Percentiles rank a stretch among this genome's conserved stretches.
phyloP scores from a whole-genome alignment of 2,329 filamentous ascomycete genomes.

The Elsinoe ampelina region DNA sequence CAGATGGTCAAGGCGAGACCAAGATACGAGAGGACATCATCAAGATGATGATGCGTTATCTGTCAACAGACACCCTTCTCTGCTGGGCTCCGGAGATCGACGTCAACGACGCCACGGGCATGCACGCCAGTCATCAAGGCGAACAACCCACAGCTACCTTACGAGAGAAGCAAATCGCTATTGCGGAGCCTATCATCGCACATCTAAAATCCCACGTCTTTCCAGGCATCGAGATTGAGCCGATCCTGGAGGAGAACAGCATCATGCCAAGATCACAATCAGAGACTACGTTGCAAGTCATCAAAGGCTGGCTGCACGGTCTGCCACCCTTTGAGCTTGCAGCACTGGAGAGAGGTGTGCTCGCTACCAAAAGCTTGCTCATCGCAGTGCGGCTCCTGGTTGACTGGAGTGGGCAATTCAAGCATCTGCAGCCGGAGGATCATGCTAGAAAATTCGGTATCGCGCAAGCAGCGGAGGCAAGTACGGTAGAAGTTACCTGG shows the following conservation, averaged over 20 bases:
- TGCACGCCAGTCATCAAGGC: conserved; percentile 30
- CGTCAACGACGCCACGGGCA: conserved; percentile 35
- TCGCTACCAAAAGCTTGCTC: conserved; percentile 81
- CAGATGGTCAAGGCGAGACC: conserved; percentile 47
- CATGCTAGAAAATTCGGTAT: conserved; percentile 54
- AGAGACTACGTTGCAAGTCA: conserved; percentile 63
- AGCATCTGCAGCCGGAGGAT: conserved; percentile 38
- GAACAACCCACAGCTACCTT: conserved; percentile 44
- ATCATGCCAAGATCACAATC: conserved; percentile 70
- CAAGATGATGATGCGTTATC: conserved; percentile 66
- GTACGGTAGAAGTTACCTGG: conserved; percentile 79
- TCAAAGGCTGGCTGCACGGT: conserved; percentile 65
- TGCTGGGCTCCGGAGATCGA: conserved; percentile 67
- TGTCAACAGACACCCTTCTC: conserved; percentile 84
- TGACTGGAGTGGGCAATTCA: conserved; percentile 76
- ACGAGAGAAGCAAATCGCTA: conserved; percentile 60
- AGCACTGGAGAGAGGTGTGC: conserved; percentile 69
- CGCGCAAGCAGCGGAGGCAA: conserved; percentile 68
- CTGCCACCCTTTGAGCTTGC: conserved; percentile 74
- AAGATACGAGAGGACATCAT: conserved; percentile 56
- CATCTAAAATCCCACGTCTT: conserved; percentile 67
- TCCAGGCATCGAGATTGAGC: conserved; percentile 70
- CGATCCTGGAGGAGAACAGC: conserved; percentile 67
- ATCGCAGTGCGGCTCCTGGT: conserved; percentile 66
- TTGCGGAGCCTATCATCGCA: conserved; percentile 60